These are phyloP conservation scores for Aspergillus sp. DNA, from an alignment of 2,329 filamentous ascomycete genomes.

Conservation along the genomic window DNA sequence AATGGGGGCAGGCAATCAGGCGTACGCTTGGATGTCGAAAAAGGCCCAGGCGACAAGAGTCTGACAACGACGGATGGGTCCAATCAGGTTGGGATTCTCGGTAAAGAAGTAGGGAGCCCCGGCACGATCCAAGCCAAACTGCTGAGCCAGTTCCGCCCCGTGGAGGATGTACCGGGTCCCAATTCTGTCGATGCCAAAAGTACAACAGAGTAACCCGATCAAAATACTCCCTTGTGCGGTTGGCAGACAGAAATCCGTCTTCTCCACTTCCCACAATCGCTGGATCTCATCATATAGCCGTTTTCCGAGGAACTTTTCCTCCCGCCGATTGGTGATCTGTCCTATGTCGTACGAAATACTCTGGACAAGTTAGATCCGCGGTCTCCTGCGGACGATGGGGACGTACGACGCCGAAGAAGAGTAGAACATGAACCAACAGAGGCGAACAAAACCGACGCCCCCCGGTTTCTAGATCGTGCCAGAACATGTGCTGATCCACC, in stretches of 20 bases:
- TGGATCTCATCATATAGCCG: constrained; percentile 21
- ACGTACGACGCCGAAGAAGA: constrained; percentile 23
- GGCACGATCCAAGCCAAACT: constrained; percentile 10
- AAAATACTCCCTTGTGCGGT: constrained; percentile 22
- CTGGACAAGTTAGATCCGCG: constrained; percentile 10
- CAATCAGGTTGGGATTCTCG: constrained; percentile 2
- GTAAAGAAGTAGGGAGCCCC: constrained; percentile 11
- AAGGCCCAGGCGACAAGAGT: constrained; percentile 22
- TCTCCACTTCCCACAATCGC: constrained; percentile 19
- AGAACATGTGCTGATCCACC: constrained; percentile 19
- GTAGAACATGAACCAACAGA: constrained; percentile 17
- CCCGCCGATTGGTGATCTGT: constrained; percentile 21
- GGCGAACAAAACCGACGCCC: constrained; percentile 18
- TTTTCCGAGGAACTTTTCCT: constrained; percentile 20
- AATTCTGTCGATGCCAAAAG: constrained; percentile 22
- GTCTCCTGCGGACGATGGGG: neutral
- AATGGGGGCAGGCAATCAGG: neutral
- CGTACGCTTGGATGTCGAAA: constrained; percentile 24
- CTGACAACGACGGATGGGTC: constrained; percentile 12
- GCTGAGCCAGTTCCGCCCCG: constrained; percentile 15
- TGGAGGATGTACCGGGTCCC: constrained; percentile 23
- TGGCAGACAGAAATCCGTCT: constrained; percentile 11
- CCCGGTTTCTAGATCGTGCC: constrained; percentile 19
- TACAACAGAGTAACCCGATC: constrained; percentile 24
- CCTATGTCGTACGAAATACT: constrained; percentile 22